Evolutionary conservation across 345 rosid species (phyloP), one percentile per base, ranked within the genome.

Genomic region (Clausena lansium): DNA sequence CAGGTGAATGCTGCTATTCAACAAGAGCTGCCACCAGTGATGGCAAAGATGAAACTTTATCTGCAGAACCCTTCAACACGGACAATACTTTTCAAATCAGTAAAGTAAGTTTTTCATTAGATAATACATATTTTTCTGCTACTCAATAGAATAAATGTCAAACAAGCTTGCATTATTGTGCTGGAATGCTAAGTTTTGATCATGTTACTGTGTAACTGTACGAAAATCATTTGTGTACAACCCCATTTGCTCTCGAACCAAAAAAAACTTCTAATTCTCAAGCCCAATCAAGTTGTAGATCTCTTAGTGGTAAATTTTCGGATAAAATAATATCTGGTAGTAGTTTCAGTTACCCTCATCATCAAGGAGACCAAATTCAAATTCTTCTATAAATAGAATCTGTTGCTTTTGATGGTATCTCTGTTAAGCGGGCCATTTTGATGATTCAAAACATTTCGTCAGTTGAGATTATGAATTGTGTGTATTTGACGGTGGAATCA

Each of bases 11-110:
- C 87, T 60, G 98, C 97, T 33, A 88, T 90, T 63, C 90, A 86
- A 81, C 84, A 88, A 84, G 97, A 92, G 81, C 73, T 96, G 77
- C 97, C 97, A 32, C 67, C 54, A 19, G 94, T 92, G 80, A 84
- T 90, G 84, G 90, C 83, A 22, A 96, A 89, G 88, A 94, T 96
- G 98, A 94, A 91, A 85, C 95, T 94, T 76, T 96, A 96, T 86
- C 84, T 96, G 79, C 97, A 87, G 82, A 96, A 92, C 76, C 87
- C 93, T 69, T 89, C 95, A 33, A 96, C 99, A 73, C 80, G 97
- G 79, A 85, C 89, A 39, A 92, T 96, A 81, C 97, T 96, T 74
- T 96, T 95, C 86, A 95, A 91, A 82, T 97, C 99, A 19, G 89
- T 95, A 76, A 93, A 91, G 99, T 93, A 89, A 88, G 94, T 55